Percentiles rank a stretch among this genome's conserved stretches.
Evolutionary conservation across 208 protist genomes (phyloP).

Genomic region (Leishmania guyanensis): DNA sequence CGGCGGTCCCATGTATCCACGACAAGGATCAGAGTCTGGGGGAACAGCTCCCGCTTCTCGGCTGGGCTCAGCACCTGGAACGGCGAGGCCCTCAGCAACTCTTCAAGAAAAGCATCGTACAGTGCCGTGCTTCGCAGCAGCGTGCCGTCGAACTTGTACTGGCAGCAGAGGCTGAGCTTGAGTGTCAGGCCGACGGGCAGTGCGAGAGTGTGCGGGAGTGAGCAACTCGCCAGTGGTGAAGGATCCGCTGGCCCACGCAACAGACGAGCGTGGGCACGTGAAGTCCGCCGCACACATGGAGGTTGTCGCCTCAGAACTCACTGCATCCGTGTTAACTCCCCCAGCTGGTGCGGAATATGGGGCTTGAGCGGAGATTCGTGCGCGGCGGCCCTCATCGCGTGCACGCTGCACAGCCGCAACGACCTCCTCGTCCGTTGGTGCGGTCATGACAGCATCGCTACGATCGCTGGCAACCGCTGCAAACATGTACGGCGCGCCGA

Average conservation of each 20-base stretch:
- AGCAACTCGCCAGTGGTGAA: constrained; percentile 63
- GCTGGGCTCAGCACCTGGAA: constrained; percentile 63
- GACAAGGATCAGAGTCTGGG: constrained; percentile 43
- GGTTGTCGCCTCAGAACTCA: neutral
- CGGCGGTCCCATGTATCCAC: constrained; percentile 37
- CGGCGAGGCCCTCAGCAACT: constrained; percentile 79
- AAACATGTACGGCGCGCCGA: constrained; percentile 22
- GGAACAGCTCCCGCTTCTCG: constrained; percentile 77
- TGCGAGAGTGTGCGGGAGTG: constrained; percentile 64
- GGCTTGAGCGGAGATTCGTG: neutral
- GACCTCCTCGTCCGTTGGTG: constrained; percentile 9
- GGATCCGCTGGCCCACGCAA: constrained; percentile 84
- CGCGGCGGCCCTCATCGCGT: constrained; percentile 2
- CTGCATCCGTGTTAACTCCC: neutral
- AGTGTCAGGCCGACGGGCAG: constrained; percentile 56
- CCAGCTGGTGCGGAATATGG: neutral
- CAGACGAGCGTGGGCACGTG: constrained; percentile 77
- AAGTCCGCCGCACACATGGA: constrained; percentile 42
- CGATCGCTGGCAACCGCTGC: neutral
- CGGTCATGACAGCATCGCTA: neutral
- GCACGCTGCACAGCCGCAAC: constrained; percentile 8
- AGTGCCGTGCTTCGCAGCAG: constrained; percentile 57
- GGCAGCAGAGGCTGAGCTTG: constrained; percentile 82
- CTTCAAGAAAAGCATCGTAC: constrained; percentile 72
- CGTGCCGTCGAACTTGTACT: constrained; percentile 70